Base-by-base conservation (phyloP, 768 basidiomycete species). In the Leucocoprinus sp. region DNA sequence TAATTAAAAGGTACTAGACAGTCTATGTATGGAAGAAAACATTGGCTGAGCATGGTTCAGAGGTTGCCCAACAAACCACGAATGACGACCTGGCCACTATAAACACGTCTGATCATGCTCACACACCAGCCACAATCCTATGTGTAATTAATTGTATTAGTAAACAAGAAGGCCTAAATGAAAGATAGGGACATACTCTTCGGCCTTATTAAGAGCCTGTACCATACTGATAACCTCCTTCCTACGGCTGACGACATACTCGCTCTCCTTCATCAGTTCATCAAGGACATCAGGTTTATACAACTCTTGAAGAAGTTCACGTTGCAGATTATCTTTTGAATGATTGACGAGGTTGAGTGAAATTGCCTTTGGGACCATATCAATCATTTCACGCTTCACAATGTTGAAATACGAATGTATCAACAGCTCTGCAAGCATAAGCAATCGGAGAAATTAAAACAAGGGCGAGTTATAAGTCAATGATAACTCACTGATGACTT, bases 311-410 rank as follows among this genome's bases (percentile, higher is more conserved):
- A 99, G 66, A 31, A 99, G 74, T 64, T 96, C 93, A 50, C 83
- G 76, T 68, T 99, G 96, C 49, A 99, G 69, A 62, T 89, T 81
- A 66, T 98, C 96, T 65, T 96, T 97, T 49, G 93, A 83, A 64
- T 82, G 82, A 60, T 81, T 85, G 40, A 99, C 95, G 27, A 98
- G 79, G 12, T 90, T 97, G 52, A 88, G 68, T 8, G 86, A 80
- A 60, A 96, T 91, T 14, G 90, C 90, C 64, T 99, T 99, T 6
- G 95, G 95, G 19, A 98, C 89, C 92, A 96, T 96, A 65, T 98
- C 95, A 57, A 98, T 98, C 88, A 98, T 92, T 66, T 97, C 95
- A 48, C 93, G 84, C 70, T 99, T 98, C 45, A 97, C 91, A 53
- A 97, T 93, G 68, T 96, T 93, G 75, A 87, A 97, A 66, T 97